Percentiles rank a stretch among this genome's conserved stretches.
Conservation (phyloP, 1,284 basidiomycete species). For the Neonothopanus nambi region DNA sequence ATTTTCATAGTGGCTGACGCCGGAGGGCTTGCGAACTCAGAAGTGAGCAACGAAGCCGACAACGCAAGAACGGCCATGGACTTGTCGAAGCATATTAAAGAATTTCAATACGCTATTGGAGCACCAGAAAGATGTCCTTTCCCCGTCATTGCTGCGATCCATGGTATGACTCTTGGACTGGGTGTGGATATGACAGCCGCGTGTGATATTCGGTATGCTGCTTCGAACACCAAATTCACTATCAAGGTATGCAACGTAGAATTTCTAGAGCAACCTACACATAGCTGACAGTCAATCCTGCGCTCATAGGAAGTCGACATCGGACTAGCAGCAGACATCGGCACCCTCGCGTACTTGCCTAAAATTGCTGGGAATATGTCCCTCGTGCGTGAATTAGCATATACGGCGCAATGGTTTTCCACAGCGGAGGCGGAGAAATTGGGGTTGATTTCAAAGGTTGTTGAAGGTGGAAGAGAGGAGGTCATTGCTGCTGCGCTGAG, state of each 20-base stretch:
- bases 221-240: slow-evolving; percentile 63
- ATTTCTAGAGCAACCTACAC: slow-evolving; percentile 1
- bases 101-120: slow-evolving; percentile 76
- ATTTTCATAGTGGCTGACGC: slow-evolving; percentile 21
- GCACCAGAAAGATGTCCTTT: slow-evolving; percentile 72
- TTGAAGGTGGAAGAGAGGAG: slow-evolving; percentile 63
- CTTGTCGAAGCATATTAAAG: slow-evolving; percentile 51
- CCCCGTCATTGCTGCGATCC: slow-evolving; percentile 85
- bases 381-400: slow-evolving; percentile 77
- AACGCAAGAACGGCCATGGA: slow-evolving; percentile 55
- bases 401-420: slow-evolving; percentile 75
- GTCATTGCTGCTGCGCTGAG: slow-evolving; percentile 64
- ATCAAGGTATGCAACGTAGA: slow-evolving; percentile 62
- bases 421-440: slow-evolving; percentile 70
- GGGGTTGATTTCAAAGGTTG: slow-evolving; percentile 78
- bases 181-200: slow-evolving; percentile 77
- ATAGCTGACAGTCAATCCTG: background rate
- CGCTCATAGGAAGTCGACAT: slow-evolving; percentile 80
- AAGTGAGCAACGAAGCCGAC: slow-evolving; percentile 35
- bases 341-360: slow-evolving; percentile 84
- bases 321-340: slow-evolving; percentile 89
- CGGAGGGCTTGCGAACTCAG: slow-evolving; percentile 33
- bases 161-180: slow-evolving; percentile 78
- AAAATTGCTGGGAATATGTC: slow-evolving; percentile 83
- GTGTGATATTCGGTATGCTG: slow-evolving; percentile 81